Percentiles rank a stretch among this genome's conserved stretches.
phyloP scores from a whole-genome alignment of 1,284 basidiomycete genomes.

The Tetrapyrgos nigripes region DNA sequence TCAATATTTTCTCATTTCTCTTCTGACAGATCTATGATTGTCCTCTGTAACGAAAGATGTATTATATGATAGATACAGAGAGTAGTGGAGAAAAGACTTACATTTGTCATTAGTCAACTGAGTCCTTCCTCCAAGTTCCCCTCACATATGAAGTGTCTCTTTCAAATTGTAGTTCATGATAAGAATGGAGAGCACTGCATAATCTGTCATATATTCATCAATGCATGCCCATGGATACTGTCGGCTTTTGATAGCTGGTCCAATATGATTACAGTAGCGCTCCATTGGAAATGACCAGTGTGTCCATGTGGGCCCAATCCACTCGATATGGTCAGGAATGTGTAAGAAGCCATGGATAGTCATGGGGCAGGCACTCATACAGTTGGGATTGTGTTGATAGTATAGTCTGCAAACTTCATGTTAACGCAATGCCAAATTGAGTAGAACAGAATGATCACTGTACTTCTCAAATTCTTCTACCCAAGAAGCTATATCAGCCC shows the following conservation, averaged over 20 bases:
- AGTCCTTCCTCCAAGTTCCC: not conserved
- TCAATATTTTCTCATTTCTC: no score
- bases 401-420: conserved; percentile 31
- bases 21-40: no score
- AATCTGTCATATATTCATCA: conserved; percentile 29
- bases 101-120: not conserved
- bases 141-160: conserved; percentile 17
- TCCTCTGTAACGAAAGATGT: no score
- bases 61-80: not conserved
- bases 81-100: not conserved
- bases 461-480: conserved; percentile 31
- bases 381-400: conserved; percentile 36
- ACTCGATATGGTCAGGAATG: conserved; percentile 36
- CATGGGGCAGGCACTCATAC: conserved; percentile 36
- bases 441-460: not conserved
- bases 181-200: conserved; percentile 37
- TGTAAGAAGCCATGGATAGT: conserved; percentile 45
- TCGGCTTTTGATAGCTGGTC: conserved; percentile 33
- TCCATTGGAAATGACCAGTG: conserved; percentile 48
- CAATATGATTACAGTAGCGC: conserved; percentile 39
- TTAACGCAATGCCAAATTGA: not conserved
- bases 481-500: conserved; percentile 20
- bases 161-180: conserved; percentile 26
- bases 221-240: conserved; percentile 36
- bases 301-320: conserved; percentile 42